phyloP scores from a whole-genome alignment of 345 rosid genomes.

The Citrus inodora region DNA sequence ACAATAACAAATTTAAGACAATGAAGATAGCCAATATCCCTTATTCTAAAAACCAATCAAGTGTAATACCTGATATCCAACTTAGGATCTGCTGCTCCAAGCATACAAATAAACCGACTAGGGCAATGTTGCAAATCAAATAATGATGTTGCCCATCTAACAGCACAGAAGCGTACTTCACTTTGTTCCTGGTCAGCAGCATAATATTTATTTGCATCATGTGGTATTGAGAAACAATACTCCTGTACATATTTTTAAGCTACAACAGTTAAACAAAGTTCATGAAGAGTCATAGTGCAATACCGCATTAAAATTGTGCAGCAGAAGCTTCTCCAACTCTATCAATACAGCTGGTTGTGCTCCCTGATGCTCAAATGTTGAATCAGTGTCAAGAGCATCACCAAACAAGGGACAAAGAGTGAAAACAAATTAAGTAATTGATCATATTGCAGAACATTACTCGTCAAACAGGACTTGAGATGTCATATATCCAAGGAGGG shows the following conservation, averaged over 20 bases:
- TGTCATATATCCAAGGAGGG: background rate
- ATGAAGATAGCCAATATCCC: background rate
- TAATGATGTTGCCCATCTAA: slow-evolving; percentile 86
- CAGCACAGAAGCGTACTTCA: slow-evolving; percentile 92
- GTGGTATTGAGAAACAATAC: slow-evolving; percentile 11
- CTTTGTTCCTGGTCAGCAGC: slow-evolving; percentile 65
- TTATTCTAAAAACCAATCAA: too few relatives aligned
- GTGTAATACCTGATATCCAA: slow-evolving; percentile 75
- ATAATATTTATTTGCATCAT: slow-evolving; percentile 11
- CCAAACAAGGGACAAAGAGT: background rate
- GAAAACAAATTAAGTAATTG: background rate
- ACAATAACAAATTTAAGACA: background rate
- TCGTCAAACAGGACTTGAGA: background rate
- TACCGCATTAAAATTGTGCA: slow-evolving; percentile 75
- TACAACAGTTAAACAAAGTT: background rate
- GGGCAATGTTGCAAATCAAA: slow-evolving; percentile 85
- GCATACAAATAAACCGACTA: slow-evolving; percentile 90
- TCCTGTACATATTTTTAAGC: background rate
- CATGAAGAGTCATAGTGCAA: background rate
- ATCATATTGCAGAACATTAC: background rate
- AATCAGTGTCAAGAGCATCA: background rate
- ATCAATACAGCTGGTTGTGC: slow-evolving; percentile 56
- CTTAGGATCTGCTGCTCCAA: slow-evolving; percentile 77
- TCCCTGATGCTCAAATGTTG: slow-evolving; percentile 42
- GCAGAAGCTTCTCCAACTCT: slow-evolving; percentile 73